A percentile compares a stretch with the other conserved stretches of the same genome.
Evolutionary conservation across 179 eudicot genomes (phyloP).

Genomic region (Corrigiola litoralis): DNA sequence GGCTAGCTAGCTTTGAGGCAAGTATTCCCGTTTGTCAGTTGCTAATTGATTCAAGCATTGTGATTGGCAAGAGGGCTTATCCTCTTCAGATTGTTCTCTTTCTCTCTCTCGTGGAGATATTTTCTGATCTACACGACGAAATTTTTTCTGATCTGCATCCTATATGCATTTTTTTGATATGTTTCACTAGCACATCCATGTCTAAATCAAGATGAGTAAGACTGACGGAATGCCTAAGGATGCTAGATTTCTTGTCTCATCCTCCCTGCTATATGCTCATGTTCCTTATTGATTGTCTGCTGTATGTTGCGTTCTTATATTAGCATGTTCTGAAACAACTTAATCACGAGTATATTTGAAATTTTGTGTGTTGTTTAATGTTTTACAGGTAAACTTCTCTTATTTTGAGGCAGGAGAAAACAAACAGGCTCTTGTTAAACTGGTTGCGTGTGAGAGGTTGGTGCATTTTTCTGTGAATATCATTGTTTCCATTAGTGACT

Average conservation of each 20-base stretch:
- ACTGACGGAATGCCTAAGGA: too few relatives aligned
- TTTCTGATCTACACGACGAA: too few relatives aligned
- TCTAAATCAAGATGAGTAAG: too few relatives aligned
- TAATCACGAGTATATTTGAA: background rate
- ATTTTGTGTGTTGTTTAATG: background rate
- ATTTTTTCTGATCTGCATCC: too few relatives aligned
- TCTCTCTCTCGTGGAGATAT: background rate
- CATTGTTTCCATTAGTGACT: background rate
- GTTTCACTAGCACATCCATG: too few relatives aligned
- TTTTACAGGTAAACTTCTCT: conserved; percentile 75
- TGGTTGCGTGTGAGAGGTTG: conserved; percentile 83
- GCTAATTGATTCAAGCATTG: background rate
- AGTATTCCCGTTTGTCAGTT: conserved; percentile 4
- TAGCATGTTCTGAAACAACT: too few relatives aligned
- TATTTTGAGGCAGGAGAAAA: conserved; percentile 85
- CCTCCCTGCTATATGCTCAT: too few relatives aligned
- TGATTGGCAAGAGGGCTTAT: background rate
- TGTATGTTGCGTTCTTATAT: too few relatives aligned
- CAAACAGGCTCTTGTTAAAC: conserved; percentile 93
- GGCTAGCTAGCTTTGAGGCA: conserved; percentile 88
- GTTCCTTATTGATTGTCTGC: too few relatives aligned
- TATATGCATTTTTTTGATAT: too few relatives aligned
- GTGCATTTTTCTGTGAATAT: conserved; percentile 13
- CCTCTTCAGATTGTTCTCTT: background rate
- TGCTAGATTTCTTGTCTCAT: too few relatives aligned